Evolutionary conservation across 2,329 filamentous ascomycete species (phyloP).

Genomic region (Pseudocercospora musae): DNA sequence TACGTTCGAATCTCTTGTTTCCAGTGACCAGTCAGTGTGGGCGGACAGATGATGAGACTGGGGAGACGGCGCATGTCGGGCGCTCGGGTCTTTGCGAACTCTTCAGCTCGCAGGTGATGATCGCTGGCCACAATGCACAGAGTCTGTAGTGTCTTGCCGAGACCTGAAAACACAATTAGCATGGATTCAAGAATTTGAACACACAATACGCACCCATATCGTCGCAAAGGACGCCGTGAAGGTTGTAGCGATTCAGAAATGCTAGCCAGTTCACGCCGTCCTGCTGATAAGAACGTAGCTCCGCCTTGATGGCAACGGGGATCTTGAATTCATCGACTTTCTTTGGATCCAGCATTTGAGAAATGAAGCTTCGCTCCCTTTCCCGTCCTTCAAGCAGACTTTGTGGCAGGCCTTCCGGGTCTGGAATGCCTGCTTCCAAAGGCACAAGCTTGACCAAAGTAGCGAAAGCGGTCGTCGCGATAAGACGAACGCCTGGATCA

Average conservation of each 20-base stretch:
- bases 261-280: constrained; percentile 98
- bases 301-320: constrained; percentile 94
- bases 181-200: neutral
- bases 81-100: constrained; percentile 78
- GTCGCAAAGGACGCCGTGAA: constrained; percentile 96
- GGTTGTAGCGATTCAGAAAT: constrained; percentile 95
- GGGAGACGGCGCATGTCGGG: constrained; percentile 76
- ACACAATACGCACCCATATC: constrained; percentile 69
- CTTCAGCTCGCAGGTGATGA: constrained; percentile 87
- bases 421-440: constrained; percentile 92
- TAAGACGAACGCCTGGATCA: constrained; percentile 88
- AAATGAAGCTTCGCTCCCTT: constrained; percentile 91
- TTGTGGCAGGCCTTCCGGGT: constrained; percentile 87
- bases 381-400: constrained; percentile 87
- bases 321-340: constrained; percentile 94
- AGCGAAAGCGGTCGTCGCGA: constrained; percentile 95
- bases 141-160: constrained; percentile 95
- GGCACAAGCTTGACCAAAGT: constrained; percentile 96
- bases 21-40: constrained; percentile 96
- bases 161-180: constrained; percentile 31
- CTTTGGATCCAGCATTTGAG: constrained; percentile 91
- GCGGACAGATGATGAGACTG: constrained; percentile 92
- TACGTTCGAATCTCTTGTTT: constrained; percentile 96
- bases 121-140: constrained; percentile 98
- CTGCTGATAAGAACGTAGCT: constrained; percentile 94